Evolutionary conservation across 148 eudicot species (phyloP).

Genomic region (Simmondsia chinensis): DNA sequence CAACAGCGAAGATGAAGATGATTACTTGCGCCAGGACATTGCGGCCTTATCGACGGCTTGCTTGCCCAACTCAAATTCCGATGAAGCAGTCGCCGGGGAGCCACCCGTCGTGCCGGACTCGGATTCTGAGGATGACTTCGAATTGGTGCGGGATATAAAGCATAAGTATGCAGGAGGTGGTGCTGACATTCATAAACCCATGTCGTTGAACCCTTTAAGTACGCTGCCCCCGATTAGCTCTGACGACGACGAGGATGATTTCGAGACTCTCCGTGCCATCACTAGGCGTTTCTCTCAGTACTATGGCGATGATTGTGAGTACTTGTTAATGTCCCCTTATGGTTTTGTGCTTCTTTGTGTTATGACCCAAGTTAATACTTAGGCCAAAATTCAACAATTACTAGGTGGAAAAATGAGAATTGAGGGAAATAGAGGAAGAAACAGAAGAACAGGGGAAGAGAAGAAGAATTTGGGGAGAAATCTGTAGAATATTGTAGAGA

Average conservation of each 20-base stretch:
- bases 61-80: conserved; percentile 11
- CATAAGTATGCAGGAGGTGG: conserved; percentile 28
- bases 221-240: conserved; percentile 34
- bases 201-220: conserved; percentile 33
- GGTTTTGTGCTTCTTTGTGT: neutral
- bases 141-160: conserved; percentile 40
- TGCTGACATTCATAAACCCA: conserved; percentile 17
- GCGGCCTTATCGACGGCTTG: conserved; percentile 50
- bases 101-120: conserved; percentile 1
- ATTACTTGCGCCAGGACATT: conserved; percentile 33
- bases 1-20: conserved; percentile 36
- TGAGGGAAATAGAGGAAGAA: no score
- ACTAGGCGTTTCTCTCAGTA: conserved; percentile 49
- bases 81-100: neutral
- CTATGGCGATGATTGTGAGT: conserved; percentile 9
- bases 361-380: neutral
- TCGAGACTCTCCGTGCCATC: conserved; percentile 54
- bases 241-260: conserved; percentile 73
- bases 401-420: no score
- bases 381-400: no score
- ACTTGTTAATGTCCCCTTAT: neutral
- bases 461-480: no score
- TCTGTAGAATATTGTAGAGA: no score
- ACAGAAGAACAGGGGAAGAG: no score
- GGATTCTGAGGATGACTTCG: conserved; percentile 40